Percentiles rank a stretch among this genome's conserved stretches.
These are phyloP conservation scores for Ballota nigra DNA, from an alignment of 257 asterid species.

Conservation along the genomic window DNA sequence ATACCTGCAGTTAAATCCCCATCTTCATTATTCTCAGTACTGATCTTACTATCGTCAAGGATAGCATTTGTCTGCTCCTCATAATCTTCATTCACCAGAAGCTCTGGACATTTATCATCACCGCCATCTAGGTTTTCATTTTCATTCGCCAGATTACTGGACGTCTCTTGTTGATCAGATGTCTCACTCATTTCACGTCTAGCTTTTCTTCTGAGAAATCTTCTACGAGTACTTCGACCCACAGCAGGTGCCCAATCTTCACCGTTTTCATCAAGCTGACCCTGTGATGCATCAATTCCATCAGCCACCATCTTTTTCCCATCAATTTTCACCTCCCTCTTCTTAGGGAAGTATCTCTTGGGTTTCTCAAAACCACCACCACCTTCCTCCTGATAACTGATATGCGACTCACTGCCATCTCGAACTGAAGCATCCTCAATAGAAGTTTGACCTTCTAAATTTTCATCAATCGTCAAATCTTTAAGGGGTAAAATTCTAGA, in stretches of 20 bases:
- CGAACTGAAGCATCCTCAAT: conserved; percentile 36
- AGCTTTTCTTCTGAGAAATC: conserved; percentile 88
- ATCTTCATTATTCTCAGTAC: conserved; percentile 23
- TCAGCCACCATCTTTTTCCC: conserved; percentile 83
- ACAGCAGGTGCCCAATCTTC: conserved; percentile 95
- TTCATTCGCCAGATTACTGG: too few species aligned
- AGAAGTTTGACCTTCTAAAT: conserved; percentile 41
- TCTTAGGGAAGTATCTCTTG: conserved; percentile 44
- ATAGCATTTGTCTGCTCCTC: conserved; percentile 34
- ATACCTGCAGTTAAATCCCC: conserved; percentile 48
- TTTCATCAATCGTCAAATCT: conserved; percentile 52
- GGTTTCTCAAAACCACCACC: conserved; percentile 43
- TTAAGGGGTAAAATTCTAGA: conserved; percentile 80
- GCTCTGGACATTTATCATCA: conserved; percentile 45
- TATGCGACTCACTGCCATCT: conserved; percentile 43
- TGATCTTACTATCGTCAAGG: conserved; percentile 13
- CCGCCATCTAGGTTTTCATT: conserved; percentile 32
- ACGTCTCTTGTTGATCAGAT: conserved; percentile 41
- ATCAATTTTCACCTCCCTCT: conserved; percentile 68
- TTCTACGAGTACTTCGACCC: conserved; percentile 87
- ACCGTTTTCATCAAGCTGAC: conserved; percentile 51
- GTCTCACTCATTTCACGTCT: conserved; percentile 59
- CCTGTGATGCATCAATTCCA: conserved; percentile 92
- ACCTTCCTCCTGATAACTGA: conserved; percentile 39
- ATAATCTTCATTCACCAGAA: conserved; percentile 37